phyloP scores from a whole-genome alignment of 2,329 filamentous ascomycete species.

The Phialemonium atrogriseum region DNA sequence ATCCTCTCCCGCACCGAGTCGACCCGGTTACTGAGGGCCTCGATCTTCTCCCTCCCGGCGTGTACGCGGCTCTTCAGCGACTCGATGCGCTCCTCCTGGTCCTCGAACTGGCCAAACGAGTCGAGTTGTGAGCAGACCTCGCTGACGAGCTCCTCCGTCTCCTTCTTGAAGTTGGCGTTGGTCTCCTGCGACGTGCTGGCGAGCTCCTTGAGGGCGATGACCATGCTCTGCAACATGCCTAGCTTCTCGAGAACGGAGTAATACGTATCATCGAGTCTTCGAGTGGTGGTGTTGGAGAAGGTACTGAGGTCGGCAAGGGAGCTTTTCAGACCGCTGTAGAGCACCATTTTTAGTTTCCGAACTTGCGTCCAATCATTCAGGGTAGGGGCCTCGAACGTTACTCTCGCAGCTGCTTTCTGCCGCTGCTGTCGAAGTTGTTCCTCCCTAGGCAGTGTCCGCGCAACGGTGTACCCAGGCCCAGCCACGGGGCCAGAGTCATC shows the following conservation, averaged over 20 bases:
- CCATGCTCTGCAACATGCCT: conserved; percentile 53
- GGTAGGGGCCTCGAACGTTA: no score
- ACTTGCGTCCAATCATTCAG: no score
- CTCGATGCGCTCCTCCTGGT: conserved; percentile 56
- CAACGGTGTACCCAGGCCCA: conserved; percentile 5
- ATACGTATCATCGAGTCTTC: conserved; percentile 65
- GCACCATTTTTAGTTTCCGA: no score
- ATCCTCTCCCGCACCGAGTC: conserved; percentile 55
- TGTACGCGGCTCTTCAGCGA: conserved; percentile 54
- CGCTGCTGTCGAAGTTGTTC: conserved; percentile 32
- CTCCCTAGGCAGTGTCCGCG: conserved; percentile 22
- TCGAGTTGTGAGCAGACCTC: conserved; percentile 56
- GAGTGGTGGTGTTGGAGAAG: conserved; percentile 54
- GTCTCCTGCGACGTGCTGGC: conserved; percentile 51
- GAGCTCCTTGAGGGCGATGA: conserved; percentile 59
- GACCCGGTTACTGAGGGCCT: conserved; percentile 52
- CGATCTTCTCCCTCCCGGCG: conserved; percentile 50
- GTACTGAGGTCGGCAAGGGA: conserved; percentile 46
- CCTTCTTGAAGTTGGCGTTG: conserved; percentile 48
- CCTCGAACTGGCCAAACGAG: conserved; percentile 52
- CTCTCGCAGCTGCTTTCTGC: conserved; percentile 27
- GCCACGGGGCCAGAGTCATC: conserved; percentile 5
- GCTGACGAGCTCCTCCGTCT: conserved; percentile 48
- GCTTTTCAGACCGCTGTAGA: conserved; percentile 39
- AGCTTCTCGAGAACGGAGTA: conserved; percentile 65